Evolutionary conservation across 371 early-diverging fungal genomes (phyloP), one percentile per base, ranked within the genome.

Genomic region (Cokeromyces recurvatus): DNA sequence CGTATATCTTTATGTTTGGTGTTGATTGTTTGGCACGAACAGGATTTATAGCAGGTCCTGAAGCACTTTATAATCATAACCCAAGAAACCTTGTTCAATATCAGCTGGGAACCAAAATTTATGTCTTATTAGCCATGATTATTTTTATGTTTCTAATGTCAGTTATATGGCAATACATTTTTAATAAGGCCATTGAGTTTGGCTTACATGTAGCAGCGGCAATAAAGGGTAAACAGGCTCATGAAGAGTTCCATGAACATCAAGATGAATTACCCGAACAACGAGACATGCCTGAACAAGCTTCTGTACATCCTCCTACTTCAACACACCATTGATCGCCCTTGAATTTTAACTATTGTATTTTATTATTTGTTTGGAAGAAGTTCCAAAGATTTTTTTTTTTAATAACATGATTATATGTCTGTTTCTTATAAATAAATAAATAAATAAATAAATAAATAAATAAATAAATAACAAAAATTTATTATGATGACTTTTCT

Each of bases 1-100:
- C 61, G 2, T 67, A 59, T 38, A 40, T 42, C 0, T 41, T 68
- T 21, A 56, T 68, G 22, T 41, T 67, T 12, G 72, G 61, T 10
- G 39, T 71, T 9, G 72, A 71, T 23, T 59, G 53, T 35, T 29
- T 59, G 37, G 53, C 59, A 5, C 32, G 53, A 21, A 31, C 37
- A 6, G 59, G 59, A 0, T 53, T 46, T 22, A 42, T 59, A 21
- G 59, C 59, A n/a, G 59, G 53, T 1, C 38, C 48, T 16, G 35
- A 59, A 34, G 32, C 41, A 0, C 16, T 59, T 15, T 42, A 46
- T 11, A 53, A 59, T 31, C 25, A 43, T 12, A 57, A 57, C 14
- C 52, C 43, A 20, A 15, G 9, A 4, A 39, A 59, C 9, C 2
- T 6, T 0, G 27, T 59, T 0, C 46, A 53, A 32, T 59, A 59